phyloP scores from a whole-genome alignment of 176 grass and related monocot genomes.

The Oryza longistaminata region DNA sequence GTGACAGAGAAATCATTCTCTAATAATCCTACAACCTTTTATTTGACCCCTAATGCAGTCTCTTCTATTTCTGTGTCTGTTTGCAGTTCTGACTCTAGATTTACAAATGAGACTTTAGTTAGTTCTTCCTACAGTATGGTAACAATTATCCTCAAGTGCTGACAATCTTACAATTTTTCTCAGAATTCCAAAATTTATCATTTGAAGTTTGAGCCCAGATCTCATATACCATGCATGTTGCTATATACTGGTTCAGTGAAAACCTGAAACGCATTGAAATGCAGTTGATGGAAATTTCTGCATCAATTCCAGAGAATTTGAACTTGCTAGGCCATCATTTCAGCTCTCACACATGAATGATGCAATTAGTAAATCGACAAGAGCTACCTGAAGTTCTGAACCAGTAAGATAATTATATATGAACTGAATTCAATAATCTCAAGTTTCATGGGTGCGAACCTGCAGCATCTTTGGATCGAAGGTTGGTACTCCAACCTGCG shows the following conservation, averaged over 20 bases:
- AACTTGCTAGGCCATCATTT: neutral
- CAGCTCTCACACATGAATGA: neutral
- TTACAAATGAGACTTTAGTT: neutral
- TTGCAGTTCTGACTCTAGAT: neutral
- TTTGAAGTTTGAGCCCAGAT: neutral
- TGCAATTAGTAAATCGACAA: neutral
- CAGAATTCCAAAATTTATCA: neutral
- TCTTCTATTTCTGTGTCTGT: neutral
- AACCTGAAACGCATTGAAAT: neutral
- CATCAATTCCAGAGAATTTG: neutral
- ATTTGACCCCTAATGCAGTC: neutral
- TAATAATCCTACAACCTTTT: neutral
- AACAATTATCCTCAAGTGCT: neutral
- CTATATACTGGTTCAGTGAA: neutral
- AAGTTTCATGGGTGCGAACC: slow-evolving; percentile 45
- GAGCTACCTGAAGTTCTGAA: neutral
- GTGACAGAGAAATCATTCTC: neutral
- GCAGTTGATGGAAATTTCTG: neutral
- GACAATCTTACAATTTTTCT: neutral
- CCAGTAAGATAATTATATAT: slow-evolving; percentile 1
- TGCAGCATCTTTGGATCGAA: slow-evolving; percentile 79
- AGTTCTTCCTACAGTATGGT: neutral
- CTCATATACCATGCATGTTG: neutral
- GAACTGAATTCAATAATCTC: neutral
- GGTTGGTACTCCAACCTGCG: slow-evolving; percentile 72